phyloP scores from a whole-genome alignment of 441 rosid species.

The Jatropha podagrica region DNA sequence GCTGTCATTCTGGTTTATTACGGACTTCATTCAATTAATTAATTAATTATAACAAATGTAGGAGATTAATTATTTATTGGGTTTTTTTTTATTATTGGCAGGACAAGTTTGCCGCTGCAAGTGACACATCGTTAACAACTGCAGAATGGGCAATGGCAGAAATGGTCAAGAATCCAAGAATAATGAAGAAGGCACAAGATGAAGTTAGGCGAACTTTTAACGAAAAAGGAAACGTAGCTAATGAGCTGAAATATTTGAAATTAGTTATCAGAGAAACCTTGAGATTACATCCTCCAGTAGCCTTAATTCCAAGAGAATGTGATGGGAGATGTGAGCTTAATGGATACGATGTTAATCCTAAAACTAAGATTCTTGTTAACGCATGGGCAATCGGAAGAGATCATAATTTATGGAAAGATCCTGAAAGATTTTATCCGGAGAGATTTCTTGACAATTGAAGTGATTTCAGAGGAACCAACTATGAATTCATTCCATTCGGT shows the following conservation, averaged over 20 bases:
- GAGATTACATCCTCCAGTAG: slow-evolving; percentile 1
- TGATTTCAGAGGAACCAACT: background rate
- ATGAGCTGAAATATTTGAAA: background rate
- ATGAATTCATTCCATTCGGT: slow-evolving; percentile 4
- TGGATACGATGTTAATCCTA: slow-evolving; percentile 4
- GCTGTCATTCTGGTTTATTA: background rate
- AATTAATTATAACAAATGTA: too few relatives aligned
- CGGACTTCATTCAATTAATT: too few relatives aligned
- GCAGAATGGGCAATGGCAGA: slow-evolving; percentile 4
- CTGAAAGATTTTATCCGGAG: background rate
- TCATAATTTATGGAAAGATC: background rate
- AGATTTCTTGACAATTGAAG: background rate
- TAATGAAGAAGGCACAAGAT: slow-evolving; percentile 7
- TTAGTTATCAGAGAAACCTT: slow-evolving; percentile 6
- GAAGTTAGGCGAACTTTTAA: background rate
- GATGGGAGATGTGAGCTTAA: background rate
- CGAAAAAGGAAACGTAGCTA: background rate
- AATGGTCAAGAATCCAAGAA: background rate
- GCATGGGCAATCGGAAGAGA: slow-evolving; percentile 10
- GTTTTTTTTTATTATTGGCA: background rate
- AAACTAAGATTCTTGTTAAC: background rate
- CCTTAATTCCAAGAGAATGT: slow-evolving; percentile 11
- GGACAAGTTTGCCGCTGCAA: background rate
- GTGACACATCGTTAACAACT: background rate
- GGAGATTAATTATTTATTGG: too few relatives aligned